Evolutionary conservation across 345 rosid genomes (phyloP).

Genomic region (Orychophragmus violaceus): DNA sequence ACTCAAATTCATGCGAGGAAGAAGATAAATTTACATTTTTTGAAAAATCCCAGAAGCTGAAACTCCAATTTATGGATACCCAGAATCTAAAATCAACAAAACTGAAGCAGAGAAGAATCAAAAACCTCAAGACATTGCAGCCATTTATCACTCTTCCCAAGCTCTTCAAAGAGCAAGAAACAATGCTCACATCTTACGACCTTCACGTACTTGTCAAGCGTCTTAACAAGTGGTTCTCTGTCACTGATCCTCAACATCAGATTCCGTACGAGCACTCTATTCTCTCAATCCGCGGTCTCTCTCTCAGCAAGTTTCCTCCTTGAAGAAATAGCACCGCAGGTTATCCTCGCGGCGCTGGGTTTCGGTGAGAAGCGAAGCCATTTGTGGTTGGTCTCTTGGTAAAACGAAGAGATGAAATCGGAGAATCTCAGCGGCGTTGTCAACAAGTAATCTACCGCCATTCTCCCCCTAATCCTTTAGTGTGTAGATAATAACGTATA

Average conservation of each 20-base stretch:
- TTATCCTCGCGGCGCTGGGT: conserved; percentile 5
- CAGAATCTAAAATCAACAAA: background rate
- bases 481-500: conserved; percentile 2
- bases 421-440: conserved; percentile 25
- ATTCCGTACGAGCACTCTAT: conserved; percentile 52
- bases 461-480: background rate
- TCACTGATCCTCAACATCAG: conserved; percentile 50
- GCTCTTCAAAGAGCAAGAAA: conserved; percentile 85
- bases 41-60: background rate
- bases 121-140: conserved; percentile 83
- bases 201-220: conserved; percentile 61
- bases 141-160: conserved; percentile 79
- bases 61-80: background rate
- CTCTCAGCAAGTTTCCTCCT: conserved; percentile 36
- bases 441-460: conserved; percentile 13
- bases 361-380: conserved; percentile 10
- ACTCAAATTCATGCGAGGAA: background rate
- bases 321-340: conserved; percentile 46
- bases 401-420: conserved; percentile 9
- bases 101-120: background rate
- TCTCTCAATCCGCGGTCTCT: conserved; percentile 40
- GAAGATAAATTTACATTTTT: background rate
- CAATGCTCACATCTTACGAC: conserved; percentile 73
- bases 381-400: background rate
- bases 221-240: conserved; percentile 61